These are phyloP conservation scores for Chenopodium album DNA, from an alignment of 148 eudicot species.

Conservation along the genomic window DNA sequence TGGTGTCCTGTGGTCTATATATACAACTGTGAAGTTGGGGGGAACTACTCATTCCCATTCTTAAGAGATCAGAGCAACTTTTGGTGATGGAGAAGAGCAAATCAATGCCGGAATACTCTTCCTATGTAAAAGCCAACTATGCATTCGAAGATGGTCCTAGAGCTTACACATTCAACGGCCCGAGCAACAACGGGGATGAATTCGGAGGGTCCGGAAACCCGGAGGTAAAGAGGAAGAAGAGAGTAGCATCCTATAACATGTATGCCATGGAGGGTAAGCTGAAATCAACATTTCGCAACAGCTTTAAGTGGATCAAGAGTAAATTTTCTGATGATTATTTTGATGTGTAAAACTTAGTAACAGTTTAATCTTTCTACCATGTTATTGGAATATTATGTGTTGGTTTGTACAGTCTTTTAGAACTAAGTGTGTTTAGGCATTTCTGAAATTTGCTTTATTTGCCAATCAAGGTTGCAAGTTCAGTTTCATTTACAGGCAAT, in stretches of 20 bases:
- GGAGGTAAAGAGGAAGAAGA: constrained; percentile 84
- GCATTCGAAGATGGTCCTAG: constrained; percentile 57
- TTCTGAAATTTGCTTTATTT: background rate
- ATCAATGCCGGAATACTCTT: constrained; percentile 60
- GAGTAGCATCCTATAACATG: constrained; percentile 81
- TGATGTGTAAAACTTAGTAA: constrained; percentile 21
- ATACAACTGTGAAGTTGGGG: constrained; percentile 13
- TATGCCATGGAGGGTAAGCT: constrained; percentile 88
- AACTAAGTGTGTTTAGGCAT: background rate
- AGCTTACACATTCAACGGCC: constrained; percentile 79
- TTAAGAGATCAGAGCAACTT: background rate
- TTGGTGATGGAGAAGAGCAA: constrained; percentile 71
- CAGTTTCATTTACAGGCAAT: background rate
- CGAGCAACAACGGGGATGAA: constrained; percentile 42
- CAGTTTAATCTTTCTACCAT: background rate
- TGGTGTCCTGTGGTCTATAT: constrained; percentile 21
- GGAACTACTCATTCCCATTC: constrained; percentile 8
- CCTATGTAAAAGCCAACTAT: constrained; percentile 56
- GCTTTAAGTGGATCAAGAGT: constrained; percentile 95
- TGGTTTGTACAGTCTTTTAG: constrained; percentile 17
- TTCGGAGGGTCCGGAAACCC: constrained; percentile 46
- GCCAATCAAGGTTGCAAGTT: constrained; percentile 2
- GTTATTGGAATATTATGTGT: background rate
- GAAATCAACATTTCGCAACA: constrained; percentile 67
- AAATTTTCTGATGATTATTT: constrained; percentile 51